A percentile compares a stretch with the other conserved stretches of the same genome.
phyloP scores from a whole-genome alignment of 106 monocot genomes.

The Posidonia australis region DNA sequence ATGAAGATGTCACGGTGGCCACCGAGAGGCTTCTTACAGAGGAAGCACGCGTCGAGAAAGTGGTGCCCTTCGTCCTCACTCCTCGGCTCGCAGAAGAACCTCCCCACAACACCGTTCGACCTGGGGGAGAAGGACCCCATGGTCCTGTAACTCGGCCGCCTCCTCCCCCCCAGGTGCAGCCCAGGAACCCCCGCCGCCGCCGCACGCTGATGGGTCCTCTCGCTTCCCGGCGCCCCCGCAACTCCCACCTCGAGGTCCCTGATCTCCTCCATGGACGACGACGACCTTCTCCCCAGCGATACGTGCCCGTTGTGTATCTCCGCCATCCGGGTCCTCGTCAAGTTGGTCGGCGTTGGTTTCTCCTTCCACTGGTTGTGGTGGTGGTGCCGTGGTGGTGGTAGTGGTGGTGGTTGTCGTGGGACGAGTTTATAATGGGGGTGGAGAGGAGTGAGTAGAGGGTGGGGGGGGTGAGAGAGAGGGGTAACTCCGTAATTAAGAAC shows the following conservation, averaged over 20 bases:
- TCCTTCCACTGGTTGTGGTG: too few species aligned
- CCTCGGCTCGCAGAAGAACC: slow-evolving; percentile 27
- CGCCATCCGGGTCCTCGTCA: not conserved
- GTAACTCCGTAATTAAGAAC: too few species aligned
- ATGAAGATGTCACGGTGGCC: slow-evolving; percentile 67
- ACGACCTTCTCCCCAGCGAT: not conserved
- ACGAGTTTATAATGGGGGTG: too few species aligned
- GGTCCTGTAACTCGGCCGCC: not conserved
- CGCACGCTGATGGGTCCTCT: not conserved
- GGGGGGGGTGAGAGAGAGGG: too few species aligned
- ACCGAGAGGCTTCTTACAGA: slow-evolving; percentile 62
- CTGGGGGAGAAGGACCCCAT: not conserved
- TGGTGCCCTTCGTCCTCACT: slow-evolving; percentile 25
- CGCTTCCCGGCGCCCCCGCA: not conserved
- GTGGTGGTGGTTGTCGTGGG: too few species aligned
- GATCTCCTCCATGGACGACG: not conserved
- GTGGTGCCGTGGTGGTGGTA: too few species aligned
- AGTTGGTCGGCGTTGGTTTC: too few species aligned
- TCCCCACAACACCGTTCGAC: not conserved
- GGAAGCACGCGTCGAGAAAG: slow-evolving; percentile 61
- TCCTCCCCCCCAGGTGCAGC: slow-evolving; percentile 1
- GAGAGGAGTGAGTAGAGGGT: too few species aligned
- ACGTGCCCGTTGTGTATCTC: not conserved
- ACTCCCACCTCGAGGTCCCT: not conserved
- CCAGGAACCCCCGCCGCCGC: not conserved